Conservation (phyloP, 768 basidiomycete genomes). For the Strobilomyces echinocephalus region DNA sequence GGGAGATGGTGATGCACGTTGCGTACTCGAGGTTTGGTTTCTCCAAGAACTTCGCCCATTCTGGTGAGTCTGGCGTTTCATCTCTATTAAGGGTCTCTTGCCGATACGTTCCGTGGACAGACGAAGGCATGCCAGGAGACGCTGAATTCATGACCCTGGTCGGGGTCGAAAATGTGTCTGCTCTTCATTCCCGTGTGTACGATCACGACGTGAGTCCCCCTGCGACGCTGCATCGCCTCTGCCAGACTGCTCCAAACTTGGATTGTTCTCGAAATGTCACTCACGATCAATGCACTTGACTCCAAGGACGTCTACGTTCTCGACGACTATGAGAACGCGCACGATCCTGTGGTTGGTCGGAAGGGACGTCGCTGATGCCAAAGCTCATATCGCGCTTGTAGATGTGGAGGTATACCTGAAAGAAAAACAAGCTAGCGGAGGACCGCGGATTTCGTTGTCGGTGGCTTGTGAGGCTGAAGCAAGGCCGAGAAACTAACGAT, state of each 20-base stretch:
- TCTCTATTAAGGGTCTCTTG: background rate
- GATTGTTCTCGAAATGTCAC: slow-evolving; percentile 28
- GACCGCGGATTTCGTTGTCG: slow-evolving; percentile 15
- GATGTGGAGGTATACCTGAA: slow-evolving; percentile 47
- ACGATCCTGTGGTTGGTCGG: slow-evolving; percentile 53
- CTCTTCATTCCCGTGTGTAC: slow-evolving; percentile 9
- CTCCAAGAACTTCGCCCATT: slow-evolving; percentile 39
- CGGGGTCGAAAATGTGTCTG: slow-evolving; percentile 27
- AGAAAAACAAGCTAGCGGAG: slow-evolving; percentile 3
- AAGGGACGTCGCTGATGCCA: slow-evolving; percentile 37
- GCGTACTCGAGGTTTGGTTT: slow-evolving; percentile 36
- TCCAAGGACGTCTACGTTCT: slow-evolving; percentile 51
- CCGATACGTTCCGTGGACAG: slow-evolving; percentile 24
- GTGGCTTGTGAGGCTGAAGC: slow-evolving; percentile 10
- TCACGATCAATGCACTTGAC: slow-evolving; percentile 33
- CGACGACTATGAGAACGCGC: slow-evolving; percentile 34
- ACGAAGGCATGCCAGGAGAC: slow-evolving; percentile 47
- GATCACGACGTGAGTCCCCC: background rate
- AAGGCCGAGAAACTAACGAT: slow-evolving; percentile 32
- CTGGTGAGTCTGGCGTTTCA: slow-evolving; percentile 33
- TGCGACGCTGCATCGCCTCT: slow-evolving; percentile 39
- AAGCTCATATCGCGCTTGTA: slow-evolving; percentile 48
- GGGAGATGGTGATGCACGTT: slow-evolving; percentile 61
- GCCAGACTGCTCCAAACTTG: slow-evolving; percentile 36
- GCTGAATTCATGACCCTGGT: slow-evolving; percentile 47